Evolutionary conservation across 805 yeast species (phyloP).

Genomic region (Candida nanaspora): DNA sequence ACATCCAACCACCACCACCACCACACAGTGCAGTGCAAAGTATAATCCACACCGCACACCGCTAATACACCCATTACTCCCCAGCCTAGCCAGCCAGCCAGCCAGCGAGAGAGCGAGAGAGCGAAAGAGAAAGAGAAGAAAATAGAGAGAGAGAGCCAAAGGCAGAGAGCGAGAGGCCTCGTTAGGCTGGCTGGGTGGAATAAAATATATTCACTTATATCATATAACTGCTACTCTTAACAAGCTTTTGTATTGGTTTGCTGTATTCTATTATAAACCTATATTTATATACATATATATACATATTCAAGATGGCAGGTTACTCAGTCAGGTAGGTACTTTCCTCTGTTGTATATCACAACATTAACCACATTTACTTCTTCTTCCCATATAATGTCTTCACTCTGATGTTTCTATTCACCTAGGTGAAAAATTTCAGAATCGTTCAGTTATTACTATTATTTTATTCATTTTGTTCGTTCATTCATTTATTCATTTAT

Average conservation of each 20-base stretch:
- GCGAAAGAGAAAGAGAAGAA: too few relatives aligned
- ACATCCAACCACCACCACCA: too few relatives aligned
- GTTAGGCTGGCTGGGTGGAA: too few relatives aligned
- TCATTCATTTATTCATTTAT: background rate
- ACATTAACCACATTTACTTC: background rate
- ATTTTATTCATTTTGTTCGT: background rate
- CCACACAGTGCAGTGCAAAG: too few relatives aligned
- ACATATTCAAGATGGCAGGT: constrained; percentile 77
- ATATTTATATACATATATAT: background rate
- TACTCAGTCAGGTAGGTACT: constrained; percentile 91
- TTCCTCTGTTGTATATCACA: background rate
- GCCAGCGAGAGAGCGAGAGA: too few relatives aligned
- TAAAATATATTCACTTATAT: too few relatives aligned
- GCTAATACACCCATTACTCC: background rate
- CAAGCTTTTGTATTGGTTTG: background rate
- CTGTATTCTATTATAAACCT: background rate
- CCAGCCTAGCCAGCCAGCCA: background rate
- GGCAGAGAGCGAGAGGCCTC: too few relatives aligned
- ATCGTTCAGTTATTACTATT: constrained; percentile 1
- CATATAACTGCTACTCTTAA: too few relatives aligned
- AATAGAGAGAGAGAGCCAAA: too few relatives aligned
- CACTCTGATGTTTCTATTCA: background rate
- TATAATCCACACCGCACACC: background rate
- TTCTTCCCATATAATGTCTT: background rate
- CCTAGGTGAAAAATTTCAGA: background rate